A percentile compares a stretch with the other conserved stretches of the same genome.
These are phyloP conservation scores for Ophiostoma himal-ulmi DNA, from an alignment of 2,329 filamentous ascomycete species.

Conservation along the genomic window DNA sequence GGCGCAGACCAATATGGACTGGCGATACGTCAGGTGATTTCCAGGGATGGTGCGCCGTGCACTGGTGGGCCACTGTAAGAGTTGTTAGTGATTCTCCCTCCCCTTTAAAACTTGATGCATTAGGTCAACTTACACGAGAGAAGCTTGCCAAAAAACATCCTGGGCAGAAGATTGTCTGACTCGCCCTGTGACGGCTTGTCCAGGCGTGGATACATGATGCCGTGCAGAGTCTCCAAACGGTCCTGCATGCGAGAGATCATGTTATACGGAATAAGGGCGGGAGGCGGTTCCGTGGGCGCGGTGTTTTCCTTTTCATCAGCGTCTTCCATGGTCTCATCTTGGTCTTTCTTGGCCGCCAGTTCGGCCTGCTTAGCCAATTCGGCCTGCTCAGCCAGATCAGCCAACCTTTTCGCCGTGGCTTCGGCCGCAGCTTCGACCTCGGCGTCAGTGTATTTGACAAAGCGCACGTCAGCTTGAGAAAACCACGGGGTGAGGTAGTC, in stretches of 20 bases:
- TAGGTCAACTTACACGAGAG: neutral
- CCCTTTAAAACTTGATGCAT: too few species aligned
- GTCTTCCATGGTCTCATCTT: neutral
- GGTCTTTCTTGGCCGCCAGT: neutral
- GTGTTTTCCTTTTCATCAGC: constrained; percentile 5
- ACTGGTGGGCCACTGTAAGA: neutral
- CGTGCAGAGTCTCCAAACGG: neutral
- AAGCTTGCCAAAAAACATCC: neutral
- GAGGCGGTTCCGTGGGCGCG: neutral
- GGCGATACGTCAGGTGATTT: neutral
- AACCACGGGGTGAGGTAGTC: neutral
- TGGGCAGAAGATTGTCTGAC: neutral
- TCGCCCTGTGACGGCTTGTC: constrained; percentile 8
- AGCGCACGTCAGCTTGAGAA: neutral
- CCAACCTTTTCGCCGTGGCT: neutral
- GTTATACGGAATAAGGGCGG: neutral
- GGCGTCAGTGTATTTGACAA: neutral
- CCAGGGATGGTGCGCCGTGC: neutral
- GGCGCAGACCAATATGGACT: neutral
- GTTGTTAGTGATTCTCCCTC: neutral
- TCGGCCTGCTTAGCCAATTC: neutral
- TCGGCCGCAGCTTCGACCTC: neutral
- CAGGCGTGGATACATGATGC: neutral
- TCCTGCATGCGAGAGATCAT: neutral
- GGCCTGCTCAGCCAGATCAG: neutral